phyloP scores from a whole-genome alignment of 257 asterid genomes.

The Cruciata laevipes region DNA sequence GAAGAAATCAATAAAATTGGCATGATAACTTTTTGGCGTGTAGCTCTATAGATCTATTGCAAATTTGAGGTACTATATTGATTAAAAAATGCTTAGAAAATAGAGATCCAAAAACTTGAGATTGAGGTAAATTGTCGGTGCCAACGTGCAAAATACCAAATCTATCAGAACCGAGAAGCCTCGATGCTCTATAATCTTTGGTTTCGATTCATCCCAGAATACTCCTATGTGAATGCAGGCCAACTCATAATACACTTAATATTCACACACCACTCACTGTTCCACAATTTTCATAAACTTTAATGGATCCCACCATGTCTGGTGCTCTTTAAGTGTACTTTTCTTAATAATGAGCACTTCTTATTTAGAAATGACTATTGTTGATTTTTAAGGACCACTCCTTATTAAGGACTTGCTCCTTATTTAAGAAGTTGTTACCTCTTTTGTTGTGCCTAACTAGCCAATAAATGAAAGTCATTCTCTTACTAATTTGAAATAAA shows the following conservation, averaged over 20 bases:
- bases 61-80: too few species aligned
- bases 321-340: too few species aligned
- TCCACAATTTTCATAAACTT: neutral
- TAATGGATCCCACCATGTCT: neutral
- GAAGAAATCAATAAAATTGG: too few species aligned
- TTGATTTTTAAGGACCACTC: too few species aligned
- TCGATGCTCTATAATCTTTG: neutral
- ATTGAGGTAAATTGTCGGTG: slow-evolving; percentile 1
- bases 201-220: neutral
- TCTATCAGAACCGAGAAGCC: neutral
- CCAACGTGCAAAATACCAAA: neutral
- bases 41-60: neutral
- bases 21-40: neutral
- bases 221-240: neutral
- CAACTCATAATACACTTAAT: neutral
- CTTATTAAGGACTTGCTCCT: too few species aligned
- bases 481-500: too few species aligned
- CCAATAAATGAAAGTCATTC: too few species aligned
- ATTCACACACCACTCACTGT: neutral
- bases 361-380: too few species aligned
- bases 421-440: too few species aligned
- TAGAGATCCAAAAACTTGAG: neutral
- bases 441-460: too few species aligned
- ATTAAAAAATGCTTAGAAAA: too few species aligned
- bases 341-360: too few species aligned